Percentiles rank a stretch among this genome's conserved stretches.
Conservation (phyloP, 169 alveolate species). For the Plasmodium yoelii region DNA sequence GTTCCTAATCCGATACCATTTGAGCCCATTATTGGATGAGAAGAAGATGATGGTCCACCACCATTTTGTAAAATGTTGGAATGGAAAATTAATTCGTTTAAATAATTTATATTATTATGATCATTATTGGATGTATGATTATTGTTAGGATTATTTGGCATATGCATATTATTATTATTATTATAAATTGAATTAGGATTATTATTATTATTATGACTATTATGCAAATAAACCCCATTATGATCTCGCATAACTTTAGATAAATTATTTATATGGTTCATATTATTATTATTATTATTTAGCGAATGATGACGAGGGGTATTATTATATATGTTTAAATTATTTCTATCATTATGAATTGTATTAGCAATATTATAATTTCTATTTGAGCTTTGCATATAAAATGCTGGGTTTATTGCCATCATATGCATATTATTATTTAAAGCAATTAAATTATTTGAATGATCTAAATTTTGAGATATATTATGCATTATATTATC, state of each 20-base stretch:
- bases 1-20: not conserved
- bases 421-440: constrained; percentile 55
- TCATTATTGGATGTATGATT: not conserved
- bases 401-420: constrained; percentile 63
- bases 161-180: not conserved
- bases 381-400: constrained; percentile 50
- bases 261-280: constrained; percentile 12
- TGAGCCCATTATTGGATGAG: not conserved
- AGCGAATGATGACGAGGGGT: not conserved
- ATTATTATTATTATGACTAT: constrained; percentile 14
- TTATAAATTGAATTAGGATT: not conserved
- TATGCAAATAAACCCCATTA: constrained; percentile 17
- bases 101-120: constrained; percentile 40
- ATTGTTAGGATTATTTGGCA: not conserved
- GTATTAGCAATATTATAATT: constrained; percentile 23
- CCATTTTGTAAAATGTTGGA: constrained; percentile 27
- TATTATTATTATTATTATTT: constrained; percentile 2
- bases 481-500: constrained; percentile 29
- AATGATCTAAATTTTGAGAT: not conserved
- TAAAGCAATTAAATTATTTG: constrained; percentile 34
- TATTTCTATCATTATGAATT: constrained; percentile 48
- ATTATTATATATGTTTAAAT: constrained; percentile 4
- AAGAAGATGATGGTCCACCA: not conserved
- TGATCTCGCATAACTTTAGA: constrained; percentile 33
- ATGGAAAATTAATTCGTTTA: constrained; percentile 55